Evolutionary conservation across 1,139 yeast genomes (phyloP).

Genomic region (Taphrina communis): DNA sequence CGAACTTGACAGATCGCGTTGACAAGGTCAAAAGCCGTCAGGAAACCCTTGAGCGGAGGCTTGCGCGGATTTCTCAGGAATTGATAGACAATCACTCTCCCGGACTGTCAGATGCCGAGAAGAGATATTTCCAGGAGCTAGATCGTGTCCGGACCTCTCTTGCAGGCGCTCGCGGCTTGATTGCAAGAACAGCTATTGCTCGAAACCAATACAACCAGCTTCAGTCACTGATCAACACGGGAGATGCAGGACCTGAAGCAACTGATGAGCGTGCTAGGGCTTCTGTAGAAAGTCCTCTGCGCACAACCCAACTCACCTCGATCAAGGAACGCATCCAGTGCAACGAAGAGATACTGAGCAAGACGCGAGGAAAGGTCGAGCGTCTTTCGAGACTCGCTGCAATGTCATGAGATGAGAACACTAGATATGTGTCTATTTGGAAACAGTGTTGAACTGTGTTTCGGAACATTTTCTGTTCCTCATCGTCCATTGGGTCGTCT

Average conservation of each 20-base stretch:
- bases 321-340: slow-evolving; percentile 22
- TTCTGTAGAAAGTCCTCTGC: slow-evolving; percentile 23
- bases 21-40: slow-evolving; percentile 50
- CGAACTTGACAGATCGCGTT: slow-evolving; percentile 35
- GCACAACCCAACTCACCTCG: slow-evolving; percentile 11
- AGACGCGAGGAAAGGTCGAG: slow-evolving; percentile 2
- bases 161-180: slow-evolving; percentile 31
- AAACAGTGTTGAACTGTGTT: not conserved
- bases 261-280: not conserved
- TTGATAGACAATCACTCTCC: slow-evolving; percentile 49
- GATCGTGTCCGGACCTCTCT: slow-evolving; percentile 47
- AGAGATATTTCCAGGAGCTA: slow-evolving; percentile 58
- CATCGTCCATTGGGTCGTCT: no score
- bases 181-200: slow-evolving; percentile 11
- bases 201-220: slow-evolving; percentile 12
- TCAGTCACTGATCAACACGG: not conserved
- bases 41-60: slow-evolving; percentile 50
- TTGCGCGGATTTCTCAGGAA: slow-evolving; percentile 49
- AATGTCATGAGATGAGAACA: not conserved
- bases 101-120: slow-evolving; percentile 55
- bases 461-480: no score
- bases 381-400: slow-evolving; percentile 11
- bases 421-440: not conserved
- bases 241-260: not conserved
- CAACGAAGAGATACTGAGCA: slow-evolving; percentile 16